These are phyloP conservation scores for Aspergillus intermedius DNA, from an alignment of 2,329 filamentous ascomycete species.

Conservation along the genomic window DNA sequence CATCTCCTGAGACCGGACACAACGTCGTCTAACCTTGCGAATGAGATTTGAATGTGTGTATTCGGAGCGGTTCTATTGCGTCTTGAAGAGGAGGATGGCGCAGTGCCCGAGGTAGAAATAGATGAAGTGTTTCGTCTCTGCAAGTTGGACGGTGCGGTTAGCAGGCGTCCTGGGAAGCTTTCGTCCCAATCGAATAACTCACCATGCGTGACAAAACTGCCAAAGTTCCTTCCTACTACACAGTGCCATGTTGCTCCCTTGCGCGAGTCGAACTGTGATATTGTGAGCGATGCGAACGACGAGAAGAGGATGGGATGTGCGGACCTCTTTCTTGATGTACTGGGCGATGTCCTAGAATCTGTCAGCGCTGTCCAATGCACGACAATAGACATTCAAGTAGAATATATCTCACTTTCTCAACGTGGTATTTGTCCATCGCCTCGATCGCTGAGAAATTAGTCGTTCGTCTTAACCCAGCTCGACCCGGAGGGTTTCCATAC, in stretches of 20 bases:
- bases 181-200: constrained; percentile 26
- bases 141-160: constrained; percentile 5
- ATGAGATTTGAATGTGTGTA: neutral
- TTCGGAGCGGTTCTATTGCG: constrained; percentile 55
- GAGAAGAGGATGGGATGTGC: constrained; percentile 18
- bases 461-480: constrained; percentile 6
- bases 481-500: constrained; percentile 49
- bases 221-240: constrained; percentile 97
- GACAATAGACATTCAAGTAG: neutral
- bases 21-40: neutral
- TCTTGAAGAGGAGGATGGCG: constrained; percentile 98
- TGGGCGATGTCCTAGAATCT: constrained; percentile 78
- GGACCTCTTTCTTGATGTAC: constrained; percentile 87
- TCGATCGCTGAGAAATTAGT: constrained; percentile 53
- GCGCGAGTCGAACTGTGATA: constrained; percentile 77
- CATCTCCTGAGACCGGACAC: neutral
- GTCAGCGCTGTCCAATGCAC: constrained; percentile 9
- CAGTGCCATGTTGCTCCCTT: constrained; percentile 99
- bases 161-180: neutral
- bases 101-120: constrained; percentile 99
- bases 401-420: constrained; percentile 56
- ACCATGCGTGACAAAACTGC: constrained; percentile 98
- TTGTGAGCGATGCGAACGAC: constrained; percentile 15
- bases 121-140: constrained; percentile 99
- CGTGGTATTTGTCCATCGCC: constrained; percentile 64